phyloP scores from a whole-genome alignment of 1,284 basidiomycete genomes.

The Pholiota adiposa region DNA sequence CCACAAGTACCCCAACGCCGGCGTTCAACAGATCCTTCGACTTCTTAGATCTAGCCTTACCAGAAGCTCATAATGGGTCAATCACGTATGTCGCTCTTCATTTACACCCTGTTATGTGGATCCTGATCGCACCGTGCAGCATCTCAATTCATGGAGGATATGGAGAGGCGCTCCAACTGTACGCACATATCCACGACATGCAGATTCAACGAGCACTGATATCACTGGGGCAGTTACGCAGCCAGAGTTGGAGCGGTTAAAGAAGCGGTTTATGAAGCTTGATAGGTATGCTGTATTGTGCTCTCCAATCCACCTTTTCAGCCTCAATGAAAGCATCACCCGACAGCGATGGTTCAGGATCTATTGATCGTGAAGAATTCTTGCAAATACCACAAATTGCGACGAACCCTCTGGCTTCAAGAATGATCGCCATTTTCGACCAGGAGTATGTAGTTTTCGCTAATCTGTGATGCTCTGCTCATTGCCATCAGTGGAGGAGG shows the following conservation, averaged over 20 bases:
- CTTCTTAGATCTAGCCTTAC: neutral
- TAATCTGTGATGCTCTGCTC: neutral
- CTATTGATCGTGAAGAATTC: conserved; percentile 98
- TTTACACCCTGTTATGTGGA: neutral
- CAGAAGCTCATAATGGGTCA: conserved; percentile 61
- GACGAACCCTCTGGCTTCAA: conserved; percentile 94
- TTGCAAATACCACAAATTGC: conserved; percentile 99
- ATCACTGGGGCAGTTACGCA: conserved; percentile 73
- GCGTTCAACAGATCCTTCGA: neutral
- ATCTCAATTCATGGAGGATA: conserved; percentile 93
- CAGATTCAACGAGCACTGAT: conserved; percentile 2
- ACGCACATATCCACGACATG: neutral
- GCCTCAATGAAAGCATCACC: conserved; percentile 1
- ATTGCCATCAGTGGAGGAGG: conserved; percentile 81
- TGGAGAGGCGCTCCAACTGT: conserved; percentile 94
- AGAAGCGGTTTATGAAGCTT: conserved; percentile 99
- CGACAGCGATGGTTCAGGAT: conserved; percentile 89
- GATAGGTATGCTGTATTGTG: conserved; percentile 62
- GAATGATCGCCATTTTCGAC: conserved; percentile 99
- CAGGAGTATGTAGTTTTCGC: conserved; percentile 77
- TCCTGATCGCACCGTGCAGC: conserved; percentile 43
- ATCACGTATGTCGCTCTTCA: conserved; percentile 58
- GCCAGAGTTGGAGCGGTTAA: conserved; percentile 89
- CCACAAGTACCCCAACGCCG: neutral
- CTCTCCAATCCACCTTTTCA: neutral